Evolutionary conservation across 2,329 filamentous ascomycete genomes (phyloP), one percentile per base, ranked within the genome.

Genomic region (Diplodia mutila): DNA sequence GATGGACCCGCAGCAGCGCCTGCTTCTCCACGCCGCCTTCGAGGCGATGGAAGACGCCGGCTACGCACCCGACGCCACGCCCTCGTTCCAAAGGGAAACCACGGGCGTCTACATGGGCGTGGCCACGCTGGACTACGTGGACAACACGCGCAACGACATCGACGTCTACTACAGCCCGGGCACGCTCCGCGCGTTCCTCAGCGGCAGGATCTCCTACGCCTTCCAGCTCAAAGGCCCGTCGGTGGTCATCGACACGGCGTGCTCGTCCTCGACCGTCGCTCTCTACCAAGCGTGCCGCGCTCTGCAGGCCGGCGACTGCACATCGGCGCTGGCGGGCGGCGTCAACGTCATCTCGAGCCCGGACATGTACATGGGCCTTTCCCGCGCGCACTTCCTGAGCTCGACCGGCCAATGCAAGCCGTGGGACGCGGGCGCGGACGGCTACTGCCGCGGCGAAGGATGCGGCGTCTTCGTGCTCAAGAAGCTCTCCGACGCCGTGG

Each of bases 391-490:
- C 3, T 83, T 85, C 65, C 71, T 85, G 0, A 82, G 79, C 18
- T 75, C 76, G 0, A 82, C 78, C 1, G 82, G 84, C 0, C 75
- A 80, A 12, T 87, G 85, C 69, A 84, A 85, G 59, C 69, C 73
- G 4, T 66, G 48, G 48, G 64, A 66, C 12, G 64, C 64, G 3
- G 23, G 21, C 1, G 84, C 83, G 0, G 82, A 85, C 71, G 84
- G 85, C 11, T 86, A 86, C 69, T 85, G 82, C 67, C 80, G 85
- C 18, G 83, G 77, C 6, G 85, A 86, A 55, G 84, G 78, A 8
- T 78, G 82, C 25, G 84, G 79, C 0, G 75, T 81, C 4, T 75
- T 86, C 6, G 77, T 86, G 2, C 69, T 86, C 25, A 86, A 86
- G 72, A 73, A 79, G 9, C 72, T 85, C 1, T 76, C 80, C 11